A percentile compares a stretch with the other conserved stretches of the same genome.
Evolutionary conservation across 768 basidiomycete genomes (phyloP).

Genomic region (Asterophora parasitica): DNA sequence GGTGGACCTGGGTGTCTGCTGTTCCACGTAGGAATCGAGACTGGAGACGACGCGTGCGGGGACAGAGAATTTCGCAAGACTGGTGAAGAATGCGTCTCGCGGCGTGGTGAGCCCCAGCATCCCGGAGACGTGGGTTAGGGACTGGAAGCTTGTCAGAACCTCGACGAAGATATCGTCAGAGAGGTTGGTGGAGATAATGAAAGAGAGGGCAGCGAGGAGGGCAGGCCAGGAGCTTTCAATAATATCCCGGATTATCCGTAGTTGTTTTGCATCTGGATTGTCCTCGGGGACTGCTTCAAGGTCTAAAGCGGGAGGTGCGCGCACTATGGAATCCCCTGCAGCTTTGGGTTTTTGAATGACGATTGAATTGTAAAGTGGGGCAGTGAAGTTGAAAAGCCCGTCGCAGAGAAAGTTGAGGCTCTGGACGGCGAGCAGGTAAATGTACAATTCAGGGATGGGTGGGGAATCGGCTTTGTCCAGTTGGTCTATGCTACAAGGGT

Average conservation of each 20-base stretch:
- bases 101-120: conserved; percentile 85
- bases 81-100: conserved; percentile 88
- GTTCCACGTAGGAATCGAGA: conserved; percentile 54
- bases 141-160: conserved; percentile 75
- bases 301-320: conserved; percentile 72
- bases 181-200: conserved; percentile 84
- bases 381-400: conserved; percentile 71
- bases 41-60: conserved; percentile 85
- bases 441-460: conserved; percentile 87
- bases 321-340: conserved; percentile 60
- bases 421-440: conserved; percentile 89
- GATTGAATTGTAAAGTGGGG: conserved; percentile 69
- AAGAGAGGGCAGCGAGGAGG: conserved; percentile 83
- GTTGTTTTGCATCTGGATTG: conserved; percentile 50
- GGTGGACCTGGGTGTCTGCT: conserved; percentile 55
- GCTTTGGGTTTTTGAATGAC: conserved; percentile 60
- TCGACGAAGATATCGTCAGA: conserved; percentile 91
- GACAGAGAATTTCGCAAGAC: conserved; percentile 88
- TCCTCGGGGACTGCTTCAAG: conserved; percentile 44
- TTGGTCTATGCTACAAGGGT: conserved; percentile 78
- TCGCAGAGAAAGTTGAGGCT: conserved; percentile 84
- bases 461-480: conserved; percentile 97
- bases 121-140: conserved; percentile 83
- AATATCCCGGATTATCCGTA: conserved; percentile 68
- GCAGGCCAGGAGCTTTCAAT: conserved; percentile 90